Evolutionary conservation across 331 rosid species (phyloP), one percentile per base, ranked within the genome.

Genomic region (Malus hybrid): DNA sequence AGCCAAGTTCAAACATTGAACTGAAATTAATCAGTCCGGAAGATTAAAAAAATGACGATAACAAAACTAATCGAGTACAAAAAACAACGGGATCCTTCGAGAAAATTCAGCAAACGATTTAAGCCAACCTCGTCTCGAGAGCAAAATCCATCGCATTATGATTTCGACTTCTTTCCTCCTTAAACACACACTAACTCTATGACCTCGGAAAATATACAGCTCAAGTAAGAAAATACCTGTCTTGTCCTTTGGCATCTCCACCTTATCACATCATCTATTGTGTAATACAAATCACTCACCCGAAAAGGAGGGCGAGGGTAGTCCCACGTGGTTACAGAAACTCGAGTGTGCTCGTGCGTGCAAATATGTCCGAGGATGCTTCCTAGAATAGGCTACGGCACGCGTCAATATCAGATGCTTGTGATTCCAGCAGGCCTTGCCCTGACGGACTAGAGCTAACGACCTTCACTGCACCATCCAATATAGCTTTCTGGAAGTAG

Each of bases 141-240:
- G 74, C 81, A 78, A 87, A 81, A 77, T 89, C 92, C 91, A 77
- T 79, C 83, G 86, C 88, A 71, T 87, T 78, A 84, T 84, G 92
- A 86, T 86, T 84, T 75, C 48, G n/a, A 72, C 79, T 84, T 74
- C 83, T 77, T 84, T 85, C 90, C 97, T 89, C 87, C 80, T 83
- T 76, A 88, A 84, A 84, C 87, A 83, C 92, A 84, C 65, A 11
- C 32, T 80, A 70, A 79, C 92, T 86, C 92, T 86, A 88, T 73
- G 83, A 87, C 90, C 88, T 78, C 83, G 73, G 81, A 83, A 84
- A 83, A 89, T 92, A 85, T 90, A 95, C 97, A 95, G 78, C 94
- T 92, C 91, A 63, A 77, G 70, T 63, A 36, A 42, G 36, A 73
- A 28, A 63, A 6, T 29, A 74, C 48, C 77, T 84, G 83, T 72